phyloP scores from a whole-genome alignment of 225 moss, liverwort and hornwort genomes.

The Anthoceros angustus region DNA sequence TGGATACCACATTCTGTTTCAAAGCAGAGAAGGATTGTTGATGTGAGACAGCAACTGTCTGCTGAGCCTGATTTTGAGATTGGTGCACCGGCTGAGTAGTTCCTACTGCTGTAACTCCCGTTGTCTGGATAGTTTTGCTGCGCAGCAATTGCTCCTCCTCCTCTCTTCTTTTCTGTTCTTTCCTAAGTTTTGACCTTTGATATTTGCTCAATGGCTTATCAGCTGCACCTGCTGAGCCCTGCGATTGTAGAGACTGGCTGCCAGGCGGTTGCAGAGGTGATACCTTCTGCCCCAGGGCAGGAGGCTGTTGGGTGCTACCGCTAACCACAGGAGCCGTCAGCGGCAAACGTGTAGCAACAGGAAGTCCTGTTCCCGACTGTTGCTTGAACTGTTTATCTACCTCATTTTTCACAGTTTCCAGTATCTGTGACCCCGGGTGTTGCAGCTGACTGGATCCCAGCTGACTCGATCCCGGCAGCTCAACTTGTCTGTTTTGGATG shows the following conservation, averaged over 20 bases:
- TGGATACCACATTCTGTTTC: conserved; percentile 20
- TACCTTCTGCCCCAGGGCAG: not conserved
- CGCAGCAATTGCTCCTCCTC: conserved; percentile 53
- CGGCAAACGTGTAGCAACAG: not conserved
- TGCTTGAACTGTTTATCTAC: conserved; percentile 56
- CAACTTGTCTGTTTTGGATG: conserved; percentile 7
- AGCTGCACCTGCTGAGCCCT: not conserved
- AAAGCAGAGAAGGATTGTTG: not conserved
- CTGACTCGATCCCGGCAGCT: conserved; percentile 12
- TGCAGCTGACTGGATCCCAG: conserved; percentile 13
- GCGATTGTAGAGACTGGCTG: not conserved
- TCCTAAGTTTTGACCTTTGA: conserved; percentile 54
- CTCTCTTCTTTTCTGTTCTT: conserved; percentile 68
- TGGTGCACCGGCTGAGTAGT: conserved; percentile 18
- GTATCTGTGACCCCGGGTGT: conserved; percentile 16
- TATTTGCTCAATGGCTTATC: conserved; percentile 71
- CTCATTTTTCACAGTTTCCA: conserved; percentile 46
- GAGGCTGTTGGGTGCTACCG: not conserved
- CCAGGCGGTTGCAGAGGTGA: not conserved
- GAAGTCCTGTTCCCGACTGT: conserved; percentile 53
- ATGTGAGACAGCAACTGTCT: not conserved
- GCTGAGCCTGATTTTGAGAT: not conserved
- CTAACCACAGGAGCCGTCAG: not conserved
- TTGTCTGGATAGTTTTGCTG: conserved; percentile 34
- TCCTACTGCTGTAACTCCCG: conserved; percentile 11